A percentile compares a stretch with the other conserved stretches of the same genome.
These are phyloP conservation scores for Nepenthes alata DNA, from an alignment of 179 eudicot genomes.

Conservation along the genomic window DNA sequence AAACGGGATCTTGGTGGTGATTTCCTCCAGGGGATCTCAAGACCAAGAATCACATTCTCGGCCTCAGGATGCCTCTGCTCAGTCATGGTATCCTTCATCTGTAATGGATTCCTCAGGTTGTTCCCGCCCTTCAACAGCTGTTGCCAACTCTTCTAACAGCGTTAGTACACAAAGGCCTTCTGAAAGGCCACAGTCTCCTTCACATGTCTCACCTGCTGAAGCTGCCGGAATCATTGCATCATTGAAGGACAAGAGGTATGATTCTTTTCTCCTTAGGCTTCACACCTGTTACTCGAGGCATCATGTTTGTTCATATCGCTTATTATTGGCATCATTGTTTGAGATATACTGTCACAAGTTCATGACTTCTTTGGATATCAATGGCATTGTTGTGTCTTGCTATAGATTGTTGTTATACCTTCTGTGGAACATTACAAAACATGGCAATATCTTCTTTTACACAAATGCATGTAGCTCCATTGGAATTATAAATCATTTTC, in stretches of 20 bases:
- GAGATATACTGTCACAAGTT: not conserved
- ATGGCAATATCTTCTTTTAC: no score
- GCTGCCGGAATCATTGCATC: slow-evolving; percentile 60
- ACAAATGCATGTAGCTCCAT: no score
- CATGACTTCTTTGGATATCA: not conserved
- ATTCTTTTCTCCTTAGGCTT: not conserved
- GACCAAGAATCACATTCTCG: slow-evolving; percentile 66
- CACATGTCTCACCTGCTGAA: slow-evolving; percentile 67
- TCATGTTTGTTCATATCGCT: not conserved
- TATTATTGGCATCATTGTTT: not conserved
- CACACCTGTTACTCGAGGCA: not conserved
- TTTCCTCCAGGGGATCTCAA: slow-evolving; percentile 65
- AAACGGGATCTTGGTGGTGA: slow-evolving; percentile 3
- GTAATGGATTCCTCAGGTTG: slow-evolving; percentile 42
- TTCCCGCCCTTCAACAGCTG: slow-evolving; percentile 59
- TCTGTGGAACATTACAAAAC: no score
- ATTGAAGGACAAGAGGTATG: slow-evolving; percentile 63
- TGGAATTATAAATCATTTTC: no score
- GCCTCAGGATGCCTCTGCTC: slow-evolving; percentile 46
- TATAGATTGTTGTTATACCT: no score
- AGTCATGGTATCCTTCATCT: slow-evolving; percentile 79
- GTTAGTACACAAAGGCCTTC: slow-evolving; percentile 29
- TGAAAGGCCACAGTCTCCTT: slow-evolving; percentile 37
- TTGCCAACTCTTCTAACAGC: slow-evolving; percentile 32
- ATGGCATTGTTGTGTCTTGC: no score